These are phyloP conservation scores for Microcera coccophila DNA, from an alignment of 2,329 filamentous ascomycete species.

Conservation along the genomic window DNA sequence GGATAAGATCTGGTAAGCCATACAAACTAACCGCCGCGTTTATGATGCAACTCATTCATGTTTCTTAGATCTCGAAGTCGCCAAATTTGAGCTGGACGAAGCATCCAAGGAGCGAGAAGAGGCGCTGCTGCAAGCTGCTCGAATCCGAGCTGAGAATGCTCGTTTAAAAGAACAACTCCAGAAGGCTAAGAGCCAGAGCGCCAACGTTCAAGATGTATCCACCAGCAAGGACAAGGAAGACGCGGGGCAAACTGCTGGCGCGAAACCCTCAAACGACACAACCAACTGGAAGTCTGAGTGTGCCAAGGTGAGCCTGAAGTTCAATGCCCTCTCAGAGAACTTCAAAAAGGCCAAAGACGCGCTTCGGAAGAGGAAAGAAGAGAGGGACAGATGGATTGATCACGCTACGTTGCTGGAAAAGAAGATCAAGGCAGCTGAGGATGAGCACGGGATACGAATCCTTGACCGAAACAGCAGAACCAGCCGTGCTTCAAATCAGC, in stretches of 20 bases:
- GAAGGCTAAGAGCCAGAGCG: slow-evolving; percentile 4
- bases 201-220: slow-evolving; percentile 1
- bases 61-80: slow-evolving; percentile 33
- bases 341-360: slow-evolving; percentile 40
- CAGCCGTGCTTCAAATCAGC: slow-evolving; percentile 9
- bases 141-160: slow-evolving; percentile 18
- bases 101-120: slow-evolving; percentile 19
- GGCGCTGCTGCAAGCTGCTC: slow-evolving; percentile 5
- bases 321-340: slow-evolving; percentile 38
- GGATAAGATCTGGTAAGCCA: slow-evolving; percentile 34
- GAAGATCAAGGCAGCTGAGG: slow-evolving; percentile 42
- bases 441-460: slow-evolving; percentile 33
- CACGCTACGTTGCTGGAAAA: slow-evolving; percentile 42
- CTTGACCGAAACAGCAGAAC: slow-evolving; percentile 17
- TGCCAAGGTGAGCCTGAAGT: slow-evolving; percentile 37
- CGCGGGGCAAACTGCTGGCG: background rate
- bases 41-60: slow-evolving; percentile 13
- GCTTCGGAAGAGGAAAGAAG: slow-evolving; percentile 39
- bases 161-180: slow-evolving; percentile 16
- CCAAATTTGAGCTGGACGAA: slow-evolving; percentile 38
- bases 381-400: slow-evolving; percentile 43
- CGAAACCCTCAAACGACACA: slow-evolving; percentile 8
- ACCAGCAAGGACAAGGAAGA: background rate
- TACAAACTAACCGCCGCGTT: background rate
- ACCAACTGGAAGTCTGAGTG: slow-evolving; percentile 32